phyloP scores from a whole-genome alignment of 768 basidiomycete species.

The Neoboletus subvelutipes region DNA sequence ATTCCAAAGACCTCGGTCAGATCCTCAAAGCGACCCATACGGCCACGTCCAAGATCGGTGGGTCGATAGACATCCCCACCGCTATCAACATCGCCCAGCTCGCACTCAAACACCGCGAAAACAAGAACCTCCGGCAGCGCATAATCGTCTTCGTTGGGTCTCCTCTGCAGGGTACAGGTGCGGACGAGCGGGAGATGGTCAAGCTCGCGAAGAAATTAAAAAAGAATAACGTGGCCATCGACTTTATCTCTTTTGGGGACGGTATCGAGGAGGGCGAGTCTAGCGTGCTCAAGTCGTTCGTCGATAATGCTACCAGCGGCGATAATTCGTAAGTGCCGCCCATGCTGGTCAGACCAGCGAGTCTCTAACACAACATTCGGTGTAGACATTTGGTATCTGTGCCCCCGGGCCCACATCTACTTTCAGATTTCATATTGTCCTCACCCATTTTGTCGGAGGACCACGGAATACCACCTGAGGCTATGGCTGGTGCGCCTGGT shows the following conservation, averaged over 20 bases:
- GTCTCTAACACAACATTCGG: background rate
- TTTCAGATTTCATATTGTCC: constrained; percentile 79
- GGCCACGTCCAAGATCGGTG: constrained; percentile 70
- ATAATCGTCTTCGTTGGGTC: constrained; percentile 94
- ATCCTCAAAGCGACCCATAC: constrained; percentile 78
- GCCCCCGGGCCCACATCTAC: constrained; percentile 72
- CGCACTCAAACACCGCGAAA: constrained; percentile 95
- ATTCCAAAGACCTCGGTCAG: constrained; percentile 93
- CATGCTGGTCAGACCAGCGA: background rate
- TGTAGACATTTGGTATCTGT: constrained; percentile 78
- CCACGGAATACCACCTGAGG: constrained; percentile 65
- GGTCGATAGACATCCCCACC: constrained; percentile 83
- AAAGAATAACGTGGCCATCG: constrained; percentile 98
- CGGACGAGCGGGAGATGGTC: constrained; percentile 77
- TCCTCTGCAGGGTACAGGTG: constrained; percentile 68
- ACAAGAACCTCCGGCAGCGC: constrained; percentile 96
- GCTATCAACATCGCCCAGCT: constrained; percentile 93
- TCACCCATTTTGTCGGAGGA: constrained; percentile 84
- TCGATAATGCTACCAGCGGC: constrained; percentile 74
- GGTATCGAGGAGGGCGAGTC: constrained; percentile 72
- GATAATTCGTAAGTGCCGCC: constrained; percentile 77
- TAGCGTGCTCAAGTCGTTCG: constrained; percentile 72
- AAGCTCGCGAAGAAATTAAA: constrained; percentile 95
- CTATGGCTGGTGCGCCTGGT: constrained; percentile 52
- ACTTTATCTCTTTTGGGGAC: constrained; percentile 89